Evolutionary conservation across 805 yeast species (phyloP).

Genomic region (Yamadazyma ubonensis): DNA sequence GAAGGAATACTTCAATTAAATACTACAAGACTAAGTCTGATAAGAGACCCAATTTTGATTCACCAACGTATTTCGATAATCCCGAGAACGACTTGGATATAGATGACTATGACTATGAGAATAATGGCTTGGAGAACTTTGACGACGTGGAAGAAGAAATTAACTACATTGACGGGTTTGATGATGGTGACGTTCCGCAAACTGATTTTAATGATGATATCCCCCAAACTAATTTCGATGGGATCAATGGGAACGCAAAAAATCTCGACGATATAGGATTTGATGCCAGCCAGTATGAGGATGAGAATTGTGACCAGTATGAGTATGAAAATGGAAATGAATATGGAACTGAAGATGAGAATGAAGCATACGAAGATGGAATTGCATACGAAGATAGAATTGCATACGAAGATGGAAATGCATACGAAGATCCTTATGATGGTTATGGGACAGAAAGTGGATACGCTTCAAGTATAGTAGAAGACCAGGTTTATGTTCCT

Average conservation of each 20-base stretch:
- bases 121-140: constrained; percentile 38
- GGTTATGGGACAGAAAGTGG: background rate
- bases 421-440: no score
- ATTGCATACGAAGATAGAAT: no score
- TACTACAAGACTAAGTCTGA: constrained; percentile 32
- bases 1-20: constrained; percentile 44
- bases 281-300: constrained; percentile 1
- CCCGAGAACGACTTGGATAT: constrained; percentile 33
- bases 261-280: constrained; percentile 5
- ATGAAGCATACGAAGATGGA: background rate
- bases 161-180: constrained; percentile 22
- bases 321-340: no score
- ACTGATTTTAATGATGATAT: no score
- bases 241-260: no score
- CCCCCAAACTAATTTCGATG: no score
- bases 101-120: constrained; percentile 43
- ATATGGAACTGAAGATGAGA: background rate
- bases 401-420: no score
- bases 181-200: no score
- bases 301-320: no score
- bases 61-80: constrained; percentile 21
- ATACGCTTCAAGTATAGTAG: constrained; percentile 1
- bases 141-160: constrained; percentile 19
- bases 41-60: constrained; percentile 7
- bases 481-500: constrained; percentile 8